These are phyloP conservation scores for Starmerella powellii DNA, from an alignment of 805 yeast species.

Conservation along the genomic window DNA sequence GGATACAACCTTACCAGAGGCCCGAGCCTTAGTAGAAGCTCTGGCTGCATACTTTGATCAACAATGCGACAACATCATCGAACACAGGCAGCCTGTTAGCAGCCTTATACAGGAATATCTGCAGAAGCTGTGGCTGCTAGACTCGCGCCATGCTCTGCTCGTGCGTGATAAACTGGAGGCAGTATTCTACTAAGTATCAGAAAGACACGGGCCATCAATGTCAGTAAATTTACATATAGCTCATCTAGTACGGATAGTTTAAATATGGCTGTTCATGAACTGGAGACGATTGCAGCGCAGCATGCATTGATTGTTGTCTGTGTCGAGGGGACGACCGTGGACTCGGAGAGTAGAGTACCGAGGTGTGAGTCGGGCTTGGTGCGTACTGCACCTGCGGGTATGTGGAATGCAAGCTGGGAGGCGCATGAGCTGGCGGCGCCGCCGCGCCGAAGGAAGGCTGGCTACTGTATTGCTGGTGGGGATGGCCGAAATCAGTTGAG, in stretches of 20 bases:
- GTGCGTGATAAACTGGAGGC: slow-evolving; percentile 1
- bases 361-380: slow-evolving; percentile 1
- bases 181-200: neutral
- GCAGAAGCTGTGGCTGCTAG: slow-evolving; percentile 5
- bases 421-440: too few relatives aligned
- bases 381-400: neutral
- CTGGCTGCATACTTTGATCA: neutral
- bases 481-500: slow-evolving; percentile 1
- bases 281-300: slow-evolving; percentile 13
- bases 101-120: slow-evolving; percentile 1
- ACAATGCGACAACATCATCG: slow-evolving; percentile 7
- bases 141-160: neutral
- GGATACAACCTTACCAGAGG: neutral
- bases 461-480: too few relatives aligned
- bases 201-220: neutral
- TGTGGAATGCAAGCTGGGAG: too few relatives aligned
- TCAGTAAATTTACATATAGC: neutral
- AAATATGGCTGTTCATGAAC: slow-evolving; percentile 5
- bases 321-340: slow-evolving; percentile 5
- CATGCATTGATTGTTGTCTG: slow-evolving; percentile 7
- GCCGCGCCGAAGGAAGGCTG: too few relatives aligned
- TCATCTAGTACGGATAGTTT: neutral
- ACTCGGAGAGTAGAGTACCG: slow-evolving; percentile 1
- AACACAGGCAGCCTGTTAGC: neutral
- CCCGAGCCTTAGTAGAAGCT: too few relatives aligned